These are phyloP conservation scores for Colletotrichum graminicola DNA, from an alignment of 2,329 filamentous ascomycete species.

Conservation along the genomic window DNA sequence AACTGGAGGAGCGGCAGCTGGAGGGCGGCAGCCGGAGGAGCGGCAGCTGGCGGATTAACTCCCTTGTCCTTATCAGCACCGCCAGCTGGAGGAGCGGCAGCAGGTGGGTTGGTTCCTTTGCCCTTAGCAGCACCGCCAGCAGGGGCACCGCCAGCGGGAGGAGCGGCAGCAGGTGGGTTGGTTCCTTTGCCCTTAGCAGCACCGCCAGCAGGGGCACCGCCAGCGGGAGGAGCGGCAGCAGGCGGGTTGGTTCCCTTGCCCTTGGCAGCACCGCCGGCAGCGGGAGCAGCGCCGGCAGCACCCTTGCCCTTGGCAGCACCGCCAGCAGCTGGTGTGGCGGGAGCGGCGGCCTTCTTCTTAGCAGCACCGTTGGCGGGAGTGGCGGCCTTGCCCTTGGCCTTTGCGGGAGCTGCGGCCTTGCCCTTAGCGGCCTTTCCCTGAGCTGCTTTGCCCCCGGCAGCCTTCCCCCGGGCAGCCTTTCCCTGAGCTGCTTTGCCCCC, in stretches of 20 bases:
- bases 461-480: slow-evolving; percentile 9
- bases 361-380: slow-evolving; percentile 14
- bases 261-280: slow-evolving; percentile 16
- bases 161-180: slow-evolving; percentile 18
- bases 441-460: slow-evolving; percentile 23
- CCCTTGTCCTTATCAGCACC: background rate
- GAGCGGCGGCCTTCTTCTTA: slow-evolving; percentile 7
- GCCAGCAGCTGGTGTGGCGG: background rate
- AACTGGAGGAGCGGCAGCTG: background rate
- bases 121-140: background rate
- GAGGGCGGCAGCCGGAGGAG: slow-evolving; percentile 23
- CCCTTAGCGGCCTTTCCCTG: slow-evolving; percentile 28
- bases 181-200: slow-evolving; percentile 29
- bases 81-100: background rate
- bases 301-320: slow-evolving; percentile 30
- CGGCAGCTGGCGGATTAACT: slow-evolving; percentile 1
- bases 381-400: slow-evolving; percentile 17
- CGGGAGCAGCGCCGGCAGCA: background rate
- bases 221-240: slow-evolving; percentile 17
- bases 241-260: slow-evolving; percentile 26
- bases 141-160: too few species aligned
- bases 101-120: background rate
- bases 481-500: slow-evolving; percentile 34
- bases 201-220: slow-evolving; percentile 6
- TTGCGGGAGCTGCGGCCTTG: slow-evolving; percentile 8